phyloP scores from a whole-genome alignment of 2,329 filamentous ascomycete species.

The Xylogone sp. region DNA sequence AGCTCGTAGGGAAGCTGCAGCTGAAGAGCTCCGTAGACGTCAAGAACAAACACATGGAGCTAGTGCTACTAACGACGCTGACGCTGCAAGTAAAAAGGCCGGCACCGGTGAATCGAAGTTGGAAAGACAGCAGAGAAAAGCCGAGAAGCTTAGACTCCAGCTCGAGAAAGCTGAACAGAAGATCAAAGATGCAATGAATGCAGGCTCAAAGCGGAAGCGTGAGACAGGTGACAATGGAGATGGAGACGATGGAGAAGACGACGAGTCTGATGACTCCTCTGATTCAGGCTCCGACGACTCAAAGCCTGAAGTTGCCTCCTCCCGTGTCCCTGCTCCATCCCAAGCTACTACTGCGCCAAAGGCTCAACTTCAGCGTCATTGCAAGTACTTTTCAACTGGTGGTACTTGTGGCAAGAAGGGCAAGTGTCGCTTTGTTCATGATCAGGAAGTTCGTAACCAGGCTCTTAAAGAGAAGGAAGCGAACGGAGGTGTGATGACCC shows the following conservation, averaged over 20 bases:
- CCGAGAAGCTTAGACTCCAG: constrained; percentile 59
- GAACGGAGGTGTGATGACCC: constrained; percentile 62
- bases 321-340: constrained; percentile 31
- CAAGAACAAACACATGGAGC: constrained; percentile 53
- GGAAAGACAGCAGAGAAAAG: constrained; percentile 50
- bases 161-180: constrained; percentile 63
- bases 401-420: constrained; percentile 68
- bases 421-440: constrained; percentile 72
- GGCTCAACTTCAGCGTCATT: constrained; percentile 61
- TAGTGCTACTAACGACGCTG: constrained; percentile 49
- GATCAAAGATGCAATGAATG: constrained; percentile 30
- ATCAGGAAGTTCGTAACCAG: constrained; percentile 58
- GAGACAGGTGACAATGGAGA: constrained; percentile 65
- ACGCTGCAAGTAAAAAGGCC: constrained; percentile 33
- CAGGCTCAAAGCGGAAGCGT: constrained; percentile 64
- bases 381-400: constrained; percentile 68
- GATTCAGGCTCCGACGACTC: constrained; percentile 52
- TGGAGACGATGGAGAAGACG: constrained; percentile 44
- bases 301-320: constrained; percentile 54
- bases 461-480: constrained; percentile 60
- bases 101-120: constrained; percentile 37
- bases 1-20: constrained; percentile 62
- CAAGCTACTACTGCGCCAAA: constrained; percentile 42
- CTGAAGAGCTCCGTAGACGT: constrained; percentile 39
- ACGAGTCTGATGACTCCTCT: constrained; percentile 22